Evolutionary conservation across 805 yeast species (phyloP).

Genomic region (Tetrapisispora phaffii): DNA sequence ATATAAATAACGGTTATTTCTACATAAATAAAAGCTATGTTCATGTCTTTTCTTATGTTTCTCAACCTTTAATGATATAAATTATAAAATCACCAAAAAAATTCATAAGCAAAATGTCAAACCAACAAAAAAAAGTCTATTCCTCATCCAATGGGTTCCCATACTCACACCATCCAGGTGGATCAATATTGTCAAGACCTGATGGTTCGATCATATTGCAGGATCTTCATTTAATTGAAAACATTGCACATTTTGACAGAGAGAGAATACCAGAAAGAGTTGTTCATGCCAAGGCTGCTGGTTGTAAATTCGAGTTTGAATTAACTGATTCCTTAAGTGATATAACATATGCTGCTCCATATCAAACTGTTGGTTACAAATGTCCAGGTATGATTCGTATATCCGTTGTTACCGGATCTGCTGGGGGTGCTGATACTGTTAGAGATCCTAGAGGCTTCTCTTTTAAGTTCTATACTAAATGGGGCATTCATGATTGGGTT

Average conservation of each 20-base stretch:
- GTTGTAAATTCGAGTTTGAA: conserved; percentile 51
- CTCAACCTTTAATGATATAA: no score
- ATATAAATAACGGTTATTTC: no score
- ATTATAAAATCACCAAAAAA: no score
- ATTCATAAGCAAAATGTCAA: conserved; percentile 2
- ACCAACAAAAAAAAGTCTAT: conserved; percentile 13
- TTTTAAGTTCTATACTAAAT: conserved; percentile 70
- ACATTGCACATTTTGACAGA: conserved; percentile 50
- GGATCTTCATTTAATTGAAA: conserved; percentile 48
- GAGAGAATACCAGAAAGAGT: conserved; percentile 61
- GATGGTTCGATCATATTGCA: conserved; percentile 50
- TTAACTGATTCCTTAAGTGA: conserved; percentile 49
- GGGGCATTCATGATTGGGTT: conserved; percentile 78
- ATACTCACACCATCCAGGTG: conserved; percentile 42
- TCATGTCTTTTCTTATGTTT: no score
- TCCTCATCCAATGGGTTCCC: conserved; percentile 49
- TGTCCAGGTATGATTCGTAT: conserved; percentile 39
- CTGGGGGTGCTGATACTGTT: conserved; percentile 71
- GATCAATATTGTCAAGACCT: conserved; percentile 44
- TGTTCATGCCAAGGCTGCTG: conserved; percentile 60
- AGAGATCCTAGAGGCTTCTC: conserved; percentile 86
- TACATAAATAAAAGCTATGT: no score
- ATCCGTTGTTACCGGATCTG: conserved; percentile 82
- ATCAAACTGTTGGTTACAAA: conserved; percentile 34
- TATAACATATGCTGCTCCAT: conserved; percentile 36